Percentiles rank a stretch among this genome's conserved stretches.
These are phyloP conservation scores for Saccharomycopsis javanensis DNA, from an alignment of 805 yeast species.

Conservation along the genomic window DNA sequence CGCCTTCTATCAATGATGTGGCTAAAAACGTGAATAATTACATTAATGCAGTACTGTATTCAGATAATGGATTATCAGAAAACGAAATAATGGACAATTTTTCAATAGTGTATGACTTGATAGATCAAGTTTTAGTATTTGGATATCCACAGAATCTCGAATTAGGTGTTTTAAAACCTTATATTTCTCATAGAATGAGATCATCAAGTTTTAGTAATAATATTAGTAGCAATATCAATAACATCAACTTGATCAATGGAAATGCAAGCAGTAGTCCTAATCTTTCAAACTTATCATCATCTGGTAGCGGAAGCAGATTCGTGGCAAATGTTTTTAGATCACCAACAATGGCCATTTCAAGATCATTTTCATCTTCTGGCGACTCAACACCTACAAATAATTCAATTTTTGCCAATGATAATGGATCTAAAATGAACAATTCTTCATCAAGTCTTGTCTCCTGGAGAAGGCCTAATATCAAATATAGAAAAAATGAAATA, in stretches of 20 bases:
- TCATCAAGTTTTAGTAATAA: not conserved
- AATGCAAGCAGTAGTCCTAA: conserved; percentile 6
- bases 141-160: conserved; percentile 73
- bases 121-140: conserved; percentile 68
- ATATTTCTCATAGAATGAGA: conserved; percentile 25
- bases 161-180: conserved; percentile 29
- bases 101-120: conserved; percentile 57
- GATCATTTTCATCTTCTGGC: not conserved
- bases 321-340: not conserved
- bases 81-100: conserved; percentile 54
- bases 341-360: not conserved
- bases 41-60: conserved; percentile 18
- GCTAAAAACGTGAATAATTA: conserved; percentile 19
- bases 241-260: not conserved
- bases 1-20: conserved; percentile 11
- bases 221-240: conserved; percentile 1
- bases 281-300: not conserved
- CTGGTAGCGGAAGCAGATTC: not conserved
- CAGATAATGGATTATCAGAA: conserved; percentile 29
- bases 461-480: conserved; percentile 65
- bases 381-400: not conserved
- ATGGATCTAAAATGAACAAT: not conserved
- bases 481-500: conserved; percentile 75
- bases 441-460: conserved; percentile 28
- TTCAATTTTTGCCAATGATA: not conserved